Percentiles rank a stretch among this genome's conserved stretches.
Evolutionary conservation across 495 filamentous ascomycete genomes (phyloP).

Genomic region (Aspergillus indologenus): DNA sequence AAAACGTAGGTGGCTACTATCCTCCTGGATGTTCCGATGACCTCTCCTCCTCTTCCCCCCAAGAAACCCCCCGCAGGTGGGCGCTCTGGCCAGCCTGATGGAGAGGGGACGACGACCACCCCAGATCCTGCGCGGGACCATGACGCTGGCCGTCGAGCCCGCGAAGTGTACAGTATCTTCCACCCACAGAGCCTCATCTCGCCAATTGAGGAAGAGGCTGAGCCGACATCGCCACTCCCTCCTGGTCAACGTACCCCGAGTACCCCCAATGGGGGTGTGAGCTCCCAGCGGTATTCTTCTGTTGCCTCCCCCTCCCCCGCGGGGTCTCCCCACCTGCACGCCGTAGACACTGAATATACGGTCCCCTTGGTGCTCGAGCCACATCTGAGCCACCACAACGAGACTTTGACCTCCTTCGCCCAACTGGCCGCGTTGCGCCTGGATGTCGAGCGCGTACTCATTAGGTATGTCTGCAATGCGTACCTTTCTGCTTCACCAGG

Average conservation of each 20-base stretch:
- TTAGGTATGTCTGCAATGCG: conserved; percentile 27
- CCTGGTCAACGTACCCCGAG: too few relatives aligned
- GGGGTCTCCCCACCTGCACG: background rate
- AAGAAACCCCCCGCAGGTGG: background rate
- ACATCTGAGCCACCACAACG: conserved; percentile 42
- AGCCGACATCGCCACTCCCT: conserved; percentile 7
- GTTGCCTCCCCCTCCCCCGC: conserved; percentile 13
- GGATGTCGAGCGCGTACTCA: conserved; percentile 44
- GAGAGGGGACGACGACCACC: too few relatives aligned
- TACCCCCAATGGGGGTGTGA: too few relatives aligned
- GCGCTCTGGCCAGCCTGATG: too few relatives aligned
- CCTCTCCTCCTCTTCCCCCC: too few relatives aligned
- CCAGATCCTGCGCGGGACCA: conserved; percentile 15
- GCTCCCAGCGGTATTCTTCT: too few relatives aligned
- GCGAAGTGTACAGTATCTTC: conserved; percentile 50
- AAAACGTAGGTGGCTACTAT: too few relatives aligned
- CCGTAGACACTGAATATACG: background rate
- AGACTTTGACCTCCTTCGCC: conserved; percentile 52
- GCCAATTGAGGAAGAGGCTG: conserved; percentile 9
- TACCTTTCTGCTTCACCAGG: conserved; percentile 8
- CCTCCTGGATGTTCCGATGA: too few relatives aligned
- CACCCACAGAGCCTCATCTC: conserved; percentile 14
- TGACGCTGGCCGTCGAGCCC: conserved; percentile 34
- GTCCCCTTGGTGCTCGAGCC: conserved; percentile 19
- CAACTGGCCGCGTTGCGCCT: conserved; percentile 48